Base-by-base conservation (phyloP, 352 stramenopile species). In the Pythium volutum region DNA sequence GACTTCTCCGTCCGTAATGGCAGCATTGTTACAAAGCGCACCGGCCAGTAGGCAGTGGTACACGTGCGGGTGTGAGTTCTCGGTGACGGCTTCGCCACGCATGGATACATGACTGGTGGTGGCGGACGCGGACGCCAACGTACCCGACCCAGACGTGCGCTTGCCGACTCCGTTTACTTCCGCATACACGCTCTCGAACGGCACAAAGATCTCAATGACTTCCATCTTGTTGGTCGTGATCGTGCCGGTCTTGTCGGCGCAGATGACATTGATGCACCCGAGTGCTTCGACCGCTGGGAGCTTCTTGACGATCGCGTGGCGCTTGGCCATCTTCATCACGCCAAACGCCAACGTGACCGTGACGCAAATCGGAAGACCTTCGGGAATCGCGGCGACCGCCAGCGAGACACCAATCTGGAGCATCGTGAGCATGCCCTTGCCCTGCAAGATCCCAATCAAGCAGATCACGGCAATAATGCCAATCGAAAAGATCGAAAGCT, bases 321-420 rank as follows among this genome's bases (percentile, higher is more conserved):
- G 75, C 60, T 89, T 92, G 23, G 82, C 82, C 86, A 95, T 94
- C 54, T 91, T 90, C 79, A 93, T 93, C 42, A 93, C 84, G 5
- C 84, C 80, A 58, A 92, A 83, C 0, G 82, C 81, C 25, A 92
- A 58, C 5, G 81, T 93, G 22, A 93, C 82, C 18, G 84, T 94
- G 53, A 93, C 82, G 43, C 82, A 92, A 49, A 93, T 93, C 9
- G 83, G 83, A 15, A 93, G 61, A 9, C 83, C 87, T 42, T 95
- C 82, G 2, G 84, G 80, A 29, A 93, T 84, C 66, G 96, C 73
- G 72, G 80, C 72, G 26, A 95, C 74, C 43, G 78, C 64, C 31
- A 95, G 79, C 69, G 91, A 98, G 5, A 98, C 92, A 16, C 94
- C 95, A 53, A 99, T 98, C 55, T 97, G 96, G 27, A 99, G 88